These are phyloP conservation scores for Capsicum chinense DNA, from an alignment of 257 asterid genomes.

Conservation along the genomic window DNA sequence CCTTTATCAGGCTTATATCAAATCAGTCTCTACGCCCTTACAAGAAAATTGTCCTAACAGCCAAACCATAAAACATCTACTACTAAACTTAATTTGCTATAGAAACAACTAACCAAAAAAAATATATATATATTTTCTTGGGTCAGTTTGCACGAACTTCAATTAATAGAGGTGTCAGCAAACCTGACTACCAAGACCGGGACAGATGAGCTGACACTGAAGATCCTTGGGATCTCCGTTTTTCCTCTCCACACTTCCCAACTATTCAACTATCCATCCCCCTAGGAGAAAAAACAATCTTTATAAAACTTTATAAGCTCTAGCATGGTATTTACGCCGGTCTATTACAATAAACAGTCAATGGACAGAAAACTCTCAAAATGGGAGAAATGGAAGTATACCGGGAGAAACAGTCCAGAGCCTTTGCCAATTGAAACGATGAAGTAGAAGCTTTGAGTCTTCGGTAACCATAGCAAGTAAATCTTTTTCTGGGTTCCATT, in stretches of 20 bases:
- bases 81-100: background rate
- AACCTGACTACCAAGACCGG: no score
- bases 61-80: background rate
- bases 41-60: background rate
- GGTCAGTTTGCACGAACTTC: background rate
- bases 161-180: background rate
- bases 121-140: no score
- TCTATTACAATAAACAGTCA: background rate
- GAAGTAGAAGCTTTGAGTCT: conserved; percentile 88
- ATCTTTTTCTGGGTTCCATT: conserved; percentile 99
- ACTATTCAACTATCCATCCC: background rate
- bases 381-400: conserved; percentile 17
- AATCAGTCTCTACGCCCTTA: background rate
- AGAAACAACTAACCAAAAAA: background rate
- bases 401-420: conserved; percentile 92
- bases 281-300: background rate
- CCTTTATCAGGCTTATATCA: background rate
- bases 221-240: no score
- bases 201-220: no score
- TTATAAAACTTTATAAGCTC: background rate
- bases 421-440: conserved; percentile 99
- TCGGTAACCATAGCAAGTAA: conserved; percentile 90
- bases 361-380: background rate
- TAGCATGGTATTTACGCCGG: background rate
- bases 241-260: background rate